Conservation (phyloP, 192 early-diverging fungal species). For the Coemansia sp. region DNA sequence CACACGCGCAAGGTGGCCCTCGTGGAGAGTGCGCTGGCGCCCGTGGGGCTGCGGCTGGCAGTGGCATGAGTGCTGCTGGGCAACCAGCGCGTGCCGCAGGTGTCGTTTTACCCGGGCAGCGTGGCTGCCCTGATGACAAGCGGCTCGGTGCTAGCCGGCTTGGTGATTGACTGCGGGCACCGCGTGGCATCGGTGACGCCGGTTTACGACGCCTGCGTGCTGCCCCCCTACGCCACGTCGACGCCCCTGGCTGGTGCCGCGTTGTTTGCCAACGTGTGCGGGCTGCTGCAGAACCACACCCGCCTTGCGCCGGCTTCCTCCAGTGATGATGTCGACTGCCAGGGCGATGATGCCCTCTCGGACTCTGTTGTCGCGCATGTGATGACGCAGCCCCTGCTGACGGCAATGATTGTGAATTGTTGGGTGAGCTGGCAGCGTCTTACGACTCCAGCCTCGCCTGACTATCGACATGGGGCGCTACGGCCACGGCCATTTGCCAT, state of each 20-base stretch:
- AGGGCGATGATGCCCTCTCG: background rate
- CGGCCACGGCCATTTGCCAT: slow-evolving; percentile 46
- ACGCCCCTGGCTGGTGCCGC: slow-evolving; percentile 20
- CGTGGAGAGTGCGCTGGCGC: slow-evolving; percentile 72
- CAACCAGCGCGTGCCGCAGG: slow-evolving; percentile 73
- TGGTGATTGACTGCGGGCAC: slow-evolving; percentile 88
- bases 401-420: background rate
- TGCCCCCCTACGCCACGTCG: slow-evolving; percentile 4
- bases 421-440: slow-evolving; percentile 11
- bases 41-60: slow-evolving; percentile 63
- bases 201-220: slow-evolving; percentile 55
- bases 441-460: slow-evolving; percentile 18
- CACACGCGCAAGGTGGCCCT: slow-evolving; percentile 82
- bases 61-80: slow-evolving; percentile 75
- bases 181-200: slow-evolving; percentile 74
- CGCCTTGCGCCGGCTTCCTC: slow-evolving; percentile 7
- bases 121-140: slow-evolving; percentile 74
- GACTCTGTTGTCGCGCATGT: slow-evolving; percentile 9
- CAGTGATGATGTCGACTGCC: background rate
- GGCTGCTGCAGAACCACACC: slow-evolving; percentile 9
- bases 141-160: slow-evolving; percentile 66
- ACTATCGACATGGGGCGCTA: slow-evolving; percentile 19
- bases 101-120: slow-evolving; percentile 75
- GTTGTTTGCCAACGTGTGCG: slow-evolving; percentile 11
- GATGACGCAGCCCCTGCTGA: slow-evolving; percentile 6